Evolutionary conservation across 2,329 filamentous ascomycete genomes (phyloP).

Genomic region (Neopestalotiopsis sp.): DNA sequence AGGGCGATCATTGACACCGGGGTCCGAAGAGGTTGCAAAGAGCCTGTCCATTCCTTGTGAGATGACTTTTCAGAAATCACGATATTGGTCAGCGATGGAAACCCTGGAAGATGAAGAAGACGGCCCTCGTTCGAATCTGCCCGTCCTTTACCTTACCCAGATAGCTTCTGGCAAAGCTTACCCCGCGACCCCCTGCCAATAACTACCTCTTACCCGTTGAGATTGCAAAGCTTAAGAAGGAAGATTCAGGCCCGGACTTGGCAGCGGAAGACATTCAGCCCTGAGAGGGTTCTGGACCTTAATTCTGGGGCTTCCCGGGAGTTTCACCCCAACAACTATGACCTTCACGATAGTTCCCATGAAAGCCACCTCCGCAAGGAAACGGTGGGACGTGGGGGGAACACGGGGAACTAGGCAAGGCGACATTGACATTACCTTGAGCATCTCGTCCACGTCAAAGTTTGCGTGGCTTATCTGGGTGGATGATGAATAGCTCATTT

Average conservation of each 20-base stretch:
- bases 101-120: background rate
- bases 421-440: background rate
- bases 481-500: background rate
- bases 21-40: background rate
- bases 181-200: background rate
- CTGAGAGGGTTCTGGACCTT: background rate
- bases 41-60: background rate
- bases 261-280: background rate
- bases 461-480: background rate
- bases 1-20: conserved; percentile 3
- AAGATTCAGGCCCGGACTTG: conserved; percentile 5
- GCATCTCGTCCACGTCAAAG: background rate
- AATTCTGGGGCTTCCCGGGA: background rate
- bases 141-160: background rate
- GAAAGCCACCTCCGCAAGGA: background rate
- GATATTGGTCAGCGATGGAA: background rate
- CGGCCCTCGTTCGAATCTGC: background rate
- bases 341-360: background rate
- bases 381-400: background rate
- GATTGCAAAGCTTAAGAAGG: background rate
- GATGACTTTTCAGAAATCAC: background rate
- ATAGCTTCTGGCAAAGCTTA: background rate
- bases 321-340: background rate
- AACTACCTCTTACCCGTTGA: background rate
- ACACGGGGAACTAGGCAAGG: background rate